phyloP scores from a whole-genome alignment of 2,329 filamentous ascomycete genomes.

The Pseudogymnoascus sp. region DNA sequence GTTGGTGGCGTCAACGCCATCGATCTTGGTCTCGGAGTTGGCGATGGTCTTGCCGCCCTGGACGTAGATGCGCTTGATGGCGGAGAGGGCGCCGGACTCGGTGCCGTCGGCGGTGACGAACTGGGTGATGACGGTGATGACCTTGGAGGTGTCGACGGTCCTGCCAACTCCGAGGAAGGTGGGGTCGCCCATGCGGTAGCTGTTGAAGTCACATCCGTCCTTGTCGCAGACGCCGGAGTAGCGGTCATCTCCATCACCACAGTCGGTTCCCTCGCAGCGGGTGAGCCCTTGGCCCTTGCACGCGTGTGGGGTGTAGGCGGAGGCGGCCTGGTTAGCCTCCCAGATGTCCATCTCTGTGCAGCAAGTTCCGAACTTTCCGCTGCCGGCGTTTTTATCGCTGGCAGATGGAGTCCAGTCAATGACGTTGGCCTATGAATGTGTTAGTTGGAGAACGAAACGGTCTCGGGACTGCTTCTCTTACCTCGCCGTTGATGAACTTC shows the following conservation, averaged over 20 bases:
- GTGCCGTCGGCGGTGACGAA: constrained; percentile 42
- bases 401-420: constrained; percentile 38
- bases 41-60: constrained; percentile 44
- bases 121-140: constrained; percentile 52
- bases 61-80: constrained; percentile 46
- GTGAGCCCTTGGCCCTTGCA: constrained; percentile 39
- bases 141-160: constrained; percentile 44
- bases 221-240: constrained; percentile 51
- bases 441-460: constrained; percentile 24
- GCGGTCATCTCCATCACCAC: constrained; percentile 30
- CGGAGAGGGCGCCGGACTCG: constrained; percentile 39
- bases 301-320: constrained; percentile 48
- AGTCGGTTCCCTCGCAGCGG: constrained; percentile 36
- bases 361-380: constrained; percentile 47
- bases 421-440: constrained; percentile 36
- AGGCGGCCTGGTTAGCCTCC: constrained; percentile 50
- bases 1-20: constrained; percentile 38
- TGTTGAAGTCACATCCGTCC: constrained; percentile 56
- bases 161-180: constrained; percentile 48
- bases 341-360: constrained; percentile 58
- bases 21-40: constrained; percentile 36
- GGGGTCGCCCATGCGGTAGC: constrained; percentile 49
- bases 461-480: constrained; percentile 21
- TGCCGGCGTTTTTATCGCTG: constrained; percentile 42
- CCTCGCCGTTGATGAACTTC: constrained; percentile 42